These are phyloP conservation scores for Quercus lobata DNA, from an alignment of 331 rosid species.

Conservation along the genomic window DNA sequence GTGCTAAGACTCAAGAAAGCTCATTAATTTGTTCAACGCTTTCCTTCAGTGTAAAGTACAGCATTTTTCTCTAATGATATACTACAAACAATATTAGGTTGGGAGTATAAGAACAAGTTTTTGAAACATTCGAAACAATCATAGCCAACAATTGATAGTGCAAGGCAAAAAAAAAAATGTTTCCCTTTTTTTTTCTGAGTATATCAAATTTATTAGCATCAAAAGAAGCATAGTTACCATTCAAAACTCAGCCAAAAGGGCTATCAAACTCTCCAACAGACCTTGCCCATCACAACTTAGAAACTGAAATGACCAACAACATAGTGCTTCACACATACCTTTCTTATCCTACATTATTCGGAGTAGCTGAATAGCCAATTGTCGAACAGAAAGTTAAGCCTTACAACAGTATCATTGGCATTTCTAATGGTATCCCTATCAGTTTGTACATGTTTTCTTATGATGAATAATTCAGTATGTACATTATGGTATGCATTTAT, in stretches of 20 bases:
- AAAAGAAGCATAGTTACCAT: too few species aligned
- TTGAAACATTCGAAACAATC: not conserved
- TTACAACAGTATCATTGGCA: not conserved
- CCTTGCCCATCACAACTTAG: not conserved
- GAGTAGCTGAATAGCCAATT: not conserved
- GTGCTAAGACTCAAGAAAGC: too few species aligned
- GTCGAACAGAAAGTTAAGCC: not conserved
- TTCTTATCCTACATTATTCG: not conserved
- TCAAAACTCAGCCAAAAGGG: not conserved
- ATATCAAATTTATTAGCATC: not conserved
- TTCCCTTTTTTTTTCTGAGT: too few species aligned
- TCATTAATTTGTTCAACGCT: too few species aligned
- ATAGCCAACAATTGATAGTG: not conserved
- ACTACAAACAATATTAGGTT: too few species aligned
- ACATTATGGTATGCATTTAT: not conserved
- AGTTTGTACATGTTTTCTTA: not conserved
- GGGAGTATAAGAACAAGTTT: not conserved
- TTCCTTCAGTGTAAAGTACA: too few species aligned
- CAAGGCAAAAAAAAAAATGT: not conserved
- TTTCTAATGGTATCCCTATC: not conserved
- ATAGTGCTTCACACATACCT: not conserved
- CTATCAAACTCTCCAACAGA: not conserved
- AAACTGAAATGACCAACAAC: not conserved
- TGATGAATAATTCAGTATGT: not conserved
- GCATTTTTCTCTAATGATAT: too few species aligned